phyloP scores from a whole-genome alignment of 163 green algal genomes.

The Coccomyxa subellipsoidea region DNA sequence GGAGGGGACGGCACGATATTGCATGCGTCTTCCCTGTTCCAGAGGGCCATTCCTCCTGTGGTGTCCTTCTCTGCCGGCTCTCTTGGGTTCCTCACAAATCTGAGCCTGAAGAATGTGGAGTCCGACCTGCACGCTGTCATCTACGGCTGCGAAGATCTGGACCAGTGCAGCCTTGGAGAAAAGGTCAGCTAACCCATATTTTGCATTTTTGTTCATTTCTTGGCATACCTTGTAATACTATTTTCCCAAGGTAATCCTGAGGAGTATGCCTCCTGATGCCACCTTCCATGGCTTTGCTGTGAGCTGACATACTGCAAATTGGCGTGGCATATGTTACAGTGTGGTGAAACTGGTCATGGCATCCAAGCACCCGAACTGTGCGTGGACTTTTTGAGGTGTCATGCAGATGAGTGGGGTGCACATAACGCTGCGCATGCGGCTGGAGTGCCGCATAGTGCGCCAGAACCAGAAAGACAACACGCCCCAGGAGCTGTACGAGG shows the following conservation, averaged over 20 bases:
- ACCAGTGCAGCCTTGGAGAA: slow-evolving; percentile 21
- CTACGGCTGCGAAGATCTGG: slow-evolving; percentile 41
- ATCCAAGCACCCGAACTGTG: not conserved
- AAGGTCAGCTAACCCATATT: slow-evolving; percentile 5
- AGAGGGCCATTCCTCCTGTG: slow-evolving; percentile 72
- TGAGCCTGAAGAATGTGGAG: slow-evolving; percentile 64
- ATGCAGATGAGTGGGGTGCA: slow-evolving; percentile 70
- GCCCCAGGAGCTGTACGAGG: slow-evolving; percentile 49
- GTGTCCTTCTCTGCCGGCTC: slow-evolving; percentile 88
- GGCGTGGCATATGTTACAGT: not conserved
- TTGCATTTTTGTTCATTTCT: not conserved
- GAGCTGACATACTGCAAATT: too few relatives aligned
- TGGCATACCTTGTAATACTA: too few relatives aligned
- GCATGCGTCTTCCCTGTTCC: slow-evolving; percentile 85
- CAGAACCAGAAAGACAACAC: slow-evolving; percentile 11
- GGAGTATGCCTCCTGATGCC: too few relatives aligned
- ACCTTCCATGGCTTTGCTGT: too few relatives aligned
- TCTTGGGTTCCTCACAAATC: slow-evolving; percentile 86
- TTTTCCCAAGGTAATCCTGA: too few relatives aligned
- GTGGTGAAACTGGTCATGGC: not conserved
- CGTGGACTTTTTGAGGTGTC: not conserved
- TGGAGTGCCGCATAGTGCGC: slow-evolving; percentile 79
- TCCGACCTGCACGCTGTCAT: slow-evolving; percentile 75
- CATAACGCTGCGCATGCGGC: slow-evolving; percentile 93
- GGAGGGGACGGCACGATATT: slow-evolving; percentile 95